Evolutionary conservation across 345 rosid species (phyloP), one percentile per base, ranked within the genome.

Genomic region (Brassica rapa): DNA sequence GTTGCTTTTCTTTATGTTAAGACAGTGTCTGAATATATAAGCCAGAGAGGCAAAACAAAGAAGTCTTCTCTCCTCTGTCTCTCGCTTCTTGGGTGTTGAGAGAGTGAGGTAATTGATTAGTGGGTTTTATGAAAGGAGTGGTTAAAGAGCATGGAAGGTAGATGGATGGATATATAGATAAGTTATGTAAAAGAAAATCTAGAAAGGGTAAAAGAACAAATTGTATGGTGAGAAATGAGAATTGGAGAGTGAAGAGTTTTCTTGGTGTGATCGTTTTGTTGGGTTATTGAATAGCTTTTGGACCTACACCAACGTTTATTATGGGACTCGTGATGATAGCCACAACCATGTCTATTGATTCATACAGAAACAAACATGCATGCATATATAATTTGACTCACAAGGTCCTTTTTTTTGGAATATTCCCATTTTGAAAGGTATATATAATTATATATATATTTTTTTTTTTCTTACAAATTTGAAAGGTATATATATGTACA

Each of bases 191-290:
- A 78, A 41, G 60, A 59, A 72, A 72, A 78, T 65, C 35, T 0
- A 25, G 25, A 49, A 16, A 66, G 23, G 68, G 72, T 57, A 64
- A 79, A 78, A 66, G 60, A 57, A 59, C 33, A 61, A 49, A 33
- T 72, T 79, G 74, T 73, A 79, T 61, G 82, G 82, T 79, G 74
- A 78, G 82, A 71, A 72, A 72, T 72, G 64, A 78, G 73, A 78
- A 62, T 29, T 39, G 30, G 82, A 75, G 63, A 63, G 71, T 63
- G 65, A 63, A 41, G 77, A 66, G 77, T 73, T 67, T 67, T 79
- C 59, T 79, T 73, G 70, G 82, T 79, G 70, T 79, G 82, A 51
- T 79, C 46, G 82, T 73, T 79, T 79, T 79, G 74, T 73, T 79
- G 82, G 82, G 6, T 73, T 51, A 73, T 73, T 79, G 56, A 78